Conservation (phyloP, 2,329 filamentous ascomycete species). For the Berkeleyomyces basicola region DNA sequence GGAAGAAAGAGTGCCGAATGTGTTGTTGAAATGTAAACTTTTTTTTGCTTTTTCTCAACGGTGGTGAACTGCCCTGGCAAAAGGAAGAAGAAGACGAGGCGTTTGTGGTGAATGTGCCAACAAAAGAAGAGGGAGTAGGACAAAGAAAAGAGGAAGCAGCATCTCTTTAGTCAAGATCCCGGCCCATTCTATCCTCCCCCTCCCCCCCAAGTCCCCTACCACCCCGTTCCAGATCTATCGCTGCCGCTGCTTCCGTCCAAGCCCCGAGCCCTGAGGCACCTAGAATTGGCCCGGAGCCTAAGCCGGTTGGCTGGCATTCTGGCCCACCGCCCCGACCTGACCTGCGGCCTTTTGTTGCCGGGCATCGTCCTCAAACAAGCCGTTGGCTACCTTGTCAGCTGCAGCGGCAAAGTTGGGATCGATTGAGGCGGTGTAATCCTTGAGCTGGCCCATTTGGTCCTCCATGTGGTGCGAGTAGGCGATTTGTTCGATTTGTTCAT, state of each 20-base stretch:
- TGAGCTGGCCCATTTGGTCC: background rate
- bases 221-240: no score
- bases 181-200: no score
- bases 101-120: no score
- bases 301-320: no score
- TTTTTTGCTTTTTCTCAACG: background rate
- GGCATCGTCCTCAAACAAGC: background rate
- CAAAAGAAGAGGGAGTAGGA: background rate
- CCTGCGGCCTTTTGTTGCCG: background rate
- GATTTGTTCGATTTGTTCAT: slow-evolving; percentile 4
- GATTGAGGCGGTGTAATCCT: slow-evolving; percentile 1
- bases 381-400: background rate
- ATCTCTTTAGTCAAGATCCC: no score
- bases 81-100: no score
- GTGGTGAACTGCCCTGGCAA: no score
- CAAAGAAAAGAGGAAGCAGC: background rate
- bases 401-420: slow-evolving; percentile 8
- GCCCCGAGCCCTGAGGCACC: no score
- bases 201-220: no score
- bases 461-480: slow-evolving; percentile 2
- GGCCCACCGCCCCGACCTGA: no score
- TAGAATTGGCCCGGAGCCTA: no score
- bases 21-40: background rate
- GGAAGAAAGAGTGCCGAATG: background rate
- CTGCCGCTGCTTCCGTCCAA: no score